Evolutionary conservation across 352 stramenopile species (phyloP).

Genomic region (Phytophthora ramorum): DNA sequence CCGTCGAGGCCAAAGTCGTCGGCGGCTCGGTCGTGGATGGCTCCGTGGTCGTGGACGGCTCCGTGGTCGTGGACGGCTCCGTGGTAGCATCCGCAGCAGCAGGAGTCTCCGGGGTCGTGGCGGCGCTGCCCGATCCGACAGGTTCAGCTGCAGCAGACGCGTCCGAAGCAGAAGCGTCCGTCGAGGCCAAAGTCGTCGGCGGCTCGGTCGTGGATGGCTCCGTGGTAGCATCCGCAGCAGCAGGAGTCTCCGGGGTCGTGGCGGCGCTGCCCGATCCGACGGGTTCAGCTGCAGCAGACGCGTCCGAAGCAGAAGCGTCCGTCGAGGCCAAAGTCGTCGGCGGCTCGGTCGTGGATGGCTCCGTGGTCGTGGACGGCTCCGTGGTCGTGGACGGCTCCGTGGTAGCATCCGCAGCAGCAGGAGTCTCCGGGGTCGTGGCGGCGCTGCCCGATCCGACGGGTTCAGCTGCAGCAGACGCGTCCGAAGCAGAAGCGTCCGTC

Average conservation of each 20-base stretch:
- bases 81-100: background rate
- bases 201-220: background rate
- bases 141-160: background rate
- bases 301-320: background rate
- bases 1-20: background rate
- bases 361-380: background rate
- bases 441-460: background rate
- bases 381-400: background rate
- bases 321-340: background rate
- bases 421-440: background rate
- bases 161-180: background rate
- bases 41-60: too few relatives aligned
- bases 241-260: slow-evolving; percentile 1
- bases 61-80: background rate
- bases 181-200: background rate
- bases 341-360: background rate
- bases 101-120: background rate
- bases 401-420: background rate
- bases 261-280: background rate
- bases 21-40: too few relatives aligned
- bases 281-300: background rate
- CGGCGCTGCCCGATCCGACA: background rate
- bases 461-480: background rate
- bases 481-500: background rate
- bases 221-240: slow-evolving; percentile 6